These are phyloP conservation scores for Tetracentron sinense DNA, from an alignment of 164 flowering plant genomes.

Conservation along the genomic window DNA sequence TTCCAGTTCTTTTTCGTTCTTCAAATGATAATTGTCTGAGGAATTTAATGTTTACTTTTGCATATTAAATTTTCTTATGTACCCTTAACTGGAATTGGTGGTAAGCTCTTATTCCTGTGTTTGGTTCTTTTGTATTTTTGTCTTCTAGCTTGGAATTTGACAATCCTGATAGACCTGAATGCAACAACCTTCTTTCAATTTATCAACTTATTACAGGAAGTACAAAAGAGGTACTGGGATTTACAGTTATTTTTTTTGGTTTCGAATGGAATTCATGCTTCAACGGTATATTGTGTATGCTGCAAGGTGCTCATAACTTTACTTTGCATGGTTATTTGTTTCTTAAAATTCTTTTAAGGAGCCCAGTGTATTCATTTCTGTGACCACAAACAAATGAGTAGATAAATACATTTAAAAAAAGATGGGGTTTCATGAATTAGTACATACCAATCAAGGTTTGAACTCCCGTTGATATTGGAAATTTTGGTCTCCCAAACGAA, in stretches of 20 bases:
- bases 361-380: too few species aligned
- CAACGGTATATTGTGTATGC: neutral
- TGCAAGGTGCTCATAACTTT: too few species aligned
- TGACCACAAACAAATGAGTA: too few species aligned
- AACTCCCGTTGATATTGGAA: too few species aligned
- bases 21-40: neutral
- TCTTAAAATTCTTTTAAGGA: too few species aligned
- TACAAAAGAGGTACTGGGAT: constrained; percentile 68
- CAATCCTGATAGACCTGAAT: constrained; percentile 94
- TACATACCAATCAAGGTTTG: too few species aligned
- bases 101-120: neutral
- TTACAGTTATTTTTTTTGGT: neutral
- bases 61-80: neutral
- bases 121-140: constrained; percentile 7
- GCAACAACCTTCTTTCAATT: constrained; percentile 88
- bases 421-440: too few species aligned
- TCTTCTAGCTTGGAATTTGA: constrained; percentile 74
- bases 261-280: neutral
- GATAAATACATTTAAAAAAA: too few species aligned
- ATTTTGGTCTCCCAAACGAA: too few species aligned
- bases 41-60: too few species aligned
- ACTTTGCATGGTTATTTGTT: too few species aligned
- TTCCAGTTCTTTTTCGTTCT: neutral
- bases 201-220: constrained; percentile 82
- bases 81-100: neutral